Conservation (phyloP, 2,329 filamentous ascomycete species). For the Pseudopyricularia javanii region DNA sequence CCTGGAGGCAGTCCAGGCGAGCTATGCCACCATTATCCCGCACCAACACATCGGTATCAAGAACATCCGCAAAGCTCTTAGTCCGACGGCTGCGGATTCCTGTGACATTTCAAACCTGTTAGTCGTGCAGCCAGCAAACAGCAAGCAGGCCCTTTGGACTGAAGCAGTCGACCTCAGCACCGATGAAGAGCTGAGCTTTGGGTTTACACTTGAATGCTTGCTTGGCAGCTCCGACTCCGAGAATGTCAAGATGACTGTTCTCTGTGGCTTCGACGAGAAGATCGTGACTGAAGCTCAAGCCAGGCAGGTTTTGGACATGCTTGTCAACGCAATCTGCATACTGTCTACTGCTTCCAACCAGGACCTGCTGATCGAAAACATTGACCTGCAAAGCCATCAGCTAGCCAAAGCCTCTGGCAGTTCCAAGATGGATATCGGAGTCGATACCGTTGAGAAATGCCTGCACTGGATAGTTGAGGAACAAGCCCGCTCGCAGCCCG, state of each 20-base stretch:
- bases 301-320: neutral
- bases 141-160: neutral
- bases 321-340: neutral
- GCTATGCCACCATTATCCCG: neutral
- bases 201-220: neutral
- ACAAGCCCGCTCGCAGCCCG: constrained; percentile 6
- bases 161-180: neutral
- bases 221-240: neutral
- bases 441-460: neutral
- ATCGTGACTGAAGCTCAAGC: neutral
- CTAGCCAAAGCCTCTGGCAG: neutral
- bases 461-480: constrained; percentile 3
- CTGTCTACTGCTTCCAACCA: neutral
- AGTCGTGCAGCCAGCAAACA: neutral
- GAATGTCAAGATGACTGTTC: neutral
- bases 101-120: neutral
- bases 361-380: neutral
- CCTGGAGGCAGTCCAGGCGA: neutral
- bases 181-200: neutral
- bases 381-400: neutral
- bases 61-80: neutral
- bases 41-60: neutral
- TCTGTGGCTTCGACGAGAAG: neutral
- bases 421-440: neutral
- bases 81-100: neutral